A percentile compares a stretch with the other conserved stretches of the same genome.
Conservation (phyloP, 129 eudicot genomes). For the Flaveria robusta region DNA sequence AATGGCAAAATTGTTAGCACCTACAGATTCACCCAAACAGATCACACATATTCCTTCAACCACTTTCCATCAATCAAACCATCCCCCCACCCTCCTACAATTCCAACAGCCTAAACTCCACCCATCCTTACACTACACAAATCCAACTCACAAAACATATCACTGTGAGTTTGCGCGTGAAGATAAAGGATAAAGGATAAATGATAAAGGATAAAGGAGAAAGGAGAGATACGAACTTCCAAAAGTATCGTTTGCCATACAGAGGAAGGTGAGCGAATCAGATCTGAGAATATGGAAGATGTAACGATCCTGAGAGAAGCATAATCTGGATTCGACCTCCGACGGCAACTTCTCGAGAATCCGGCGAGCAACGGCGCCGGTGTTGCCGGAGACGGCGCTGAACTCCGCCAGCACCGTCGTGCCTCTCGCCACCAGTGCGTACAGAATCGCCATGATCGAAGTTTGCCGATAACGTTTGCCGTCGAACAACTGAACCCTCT, state of each 20-base stretch:
- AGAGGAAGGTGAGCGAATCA: constrained; percentile 77
- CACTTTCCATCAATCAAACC: constrained; percentile 1
- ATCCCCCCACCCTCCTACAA: neutral
- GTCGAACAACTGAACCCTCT: constrained; percentile 23
- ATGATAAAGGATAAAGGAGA: neutral
- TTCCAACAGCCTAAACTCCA: constrained; percentile 7
- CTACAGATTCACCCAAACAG: neutral
- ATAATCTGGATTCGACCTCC: constrained; percentile 70
- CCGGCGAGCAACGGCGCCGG: constrained; percentile 91
- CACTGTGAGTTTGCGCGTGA: constrained; percentile 2
- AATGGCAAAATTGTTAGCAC: constrained; percentile 10
- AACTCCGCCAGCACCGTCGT: constrained; percentile 96
- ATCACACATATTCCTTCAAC: neutral
- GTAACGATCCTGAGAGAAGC: constrained; percentile 93
- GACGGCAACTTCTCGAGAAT: constrained; percentile 81
- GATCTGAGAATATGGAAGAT: constrained; percentile 87
- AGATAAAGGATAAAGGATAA: no score
- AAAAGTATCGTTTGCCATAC: constrained; percentile 98
- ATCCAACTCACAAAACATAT: constrained; percentile 25
- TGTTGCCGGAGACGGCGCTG: constrained; percentile 92
- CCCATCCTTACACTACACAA: neutral
- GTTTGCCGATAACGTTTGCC: constrained; percentile 18
- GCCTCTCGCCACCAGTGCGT: constrained; percentile 89
- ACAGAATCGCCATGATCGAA: constrained; percentile 75
- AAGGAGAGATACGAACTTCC: constrained; percentile 61